These are phyloP conservation scores for Plenodomus biglobosus DNA, from an alignment of 2,329 filamentous ascomycete genomes.

Conservation along the genomic window DNA sequence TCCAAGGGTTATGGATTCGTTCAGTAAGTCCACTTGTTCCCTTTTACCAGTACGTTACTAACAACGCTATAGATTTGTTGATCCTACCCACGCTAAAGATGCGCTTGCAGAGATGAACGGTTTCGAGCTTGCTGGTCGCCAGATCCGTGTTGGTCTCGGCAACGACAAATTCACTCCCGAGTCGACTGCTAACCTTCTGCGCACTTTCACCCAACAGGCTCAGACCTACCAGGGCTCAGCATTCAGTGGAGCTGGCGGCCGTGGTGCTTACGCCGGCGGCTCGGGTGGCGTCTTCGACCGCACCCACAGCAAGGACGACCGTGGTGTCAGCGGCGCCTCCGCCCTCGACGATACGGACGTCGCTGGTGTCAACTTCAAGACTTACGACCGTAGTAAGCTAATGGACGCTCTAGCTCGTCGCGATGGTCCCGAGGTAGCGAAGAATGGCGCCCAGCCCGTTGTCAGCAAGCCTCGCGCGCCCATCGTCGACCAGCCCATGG, in stretches of 20 bases:
- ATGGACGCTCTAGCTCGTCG: slow-evolving; percentile 95
- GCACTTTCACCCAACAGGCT: slow-evolving; percentile 74
- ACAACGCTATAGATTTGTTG: slow-evolving; percentile 71
- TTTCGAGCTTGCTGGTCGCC: slow-evolving; percentile 94
- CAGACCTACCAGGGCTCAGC: slow-evolving; percentile 78
- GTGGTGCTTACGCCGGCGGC: slow-evolving; percentile 77
- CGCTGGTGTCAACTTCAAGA: slow-evolving; percentile 98
- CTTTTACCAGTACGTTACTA: slow-evolving; percentile 8
- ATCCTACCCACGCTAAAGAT: slow-evolving; percentile 87
- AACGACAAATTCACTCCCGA: slow-evolving; percentile 99
- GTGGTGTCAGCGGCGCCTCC: slow-evolving; percentile 82
- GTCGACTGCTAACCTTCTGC: slow-evolving; percentile 87
- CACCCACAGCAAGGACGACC: slow-evolving; percentile 85
- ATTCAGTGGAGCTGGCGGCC: slow-evolving; percentile 87
- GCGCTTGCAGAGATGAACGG: slow-evolving; percentile 99
- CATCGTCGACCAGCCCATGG: slow-evolving; percentile 75
- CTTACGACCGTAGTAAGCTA: slow-evolving; percentile 96
- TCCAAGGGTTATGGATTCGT: slow-evolving; percentile 94
- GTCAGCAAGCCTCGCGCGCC: slow-evolving; percentile 78
- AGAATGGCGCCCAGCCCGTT: slow-evolving; percentile 27
- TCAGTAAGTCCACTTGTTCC: slow-evolving; percentile 68
- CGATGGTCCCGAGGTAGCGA: slow-evolving; percentile 70
- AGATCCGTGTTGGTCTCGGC: slow-evolving; percentile 96
- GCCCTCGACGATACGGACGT: slow-evolving; percentile 97
- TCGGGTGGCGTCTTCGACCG: slow-evolving; percentile 78